Evolutionary conservation across 2,329 filamentous ascomycete genomes (phyloP), one percentile per base, ranked within the genome.

Genomic region (Pseudogymnoascus sp.): DNA sequence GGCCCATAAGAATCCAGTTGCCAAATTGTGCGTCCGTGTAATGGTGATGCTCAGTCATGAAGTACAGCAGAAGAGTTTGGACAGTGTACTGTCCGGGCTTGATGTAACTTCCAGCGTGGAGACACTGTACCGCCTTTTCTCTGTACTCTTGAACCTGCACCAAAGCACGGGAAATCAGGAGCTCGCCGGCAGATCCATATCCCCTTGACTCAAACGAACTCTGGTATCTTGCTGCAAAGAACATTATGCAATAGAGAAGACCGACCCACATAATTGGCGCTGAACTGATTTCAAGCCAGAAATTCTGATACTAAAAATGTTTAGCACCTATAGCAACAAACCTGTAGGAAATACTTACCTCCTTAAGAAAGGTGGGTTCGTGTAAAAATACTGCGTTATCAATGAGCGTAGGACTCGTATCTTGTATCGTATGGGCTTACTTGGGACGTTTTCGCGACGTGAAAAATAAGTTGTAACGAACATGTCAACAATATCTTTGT

Each of bases 401-500:
- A 7, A 42, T 64, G 67, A 59, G 15, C 31, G 17, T 37, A 19
- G 4, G 7, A n/a, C 6, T 66, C 19, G 26, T 29, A 17, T 17
- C 21, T 31, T 26, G 53, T 33, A 11, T 17, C 56, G 26, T 15
- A 1, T 2, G 13, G 7, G 70, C 75, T 68, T 70, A 83, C 81
- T 76, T 64, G 80, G 77, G 37, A 81, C 81, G 19, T 81, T 81
- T 61, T 78, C 81, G 63, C 78, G 76, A 0, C 79, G 79, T 42
- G 74, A 73, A 67, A 84, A 84, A 68, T 82, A 85, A 35, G 78
- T 73, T 65, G 77, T 77, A 64, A 84, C 75, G 17, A 85, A 72
- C 26, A 77, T 75, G 68, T 84, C 82, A 5, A 77, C 75, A 4
- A 82, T 70, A 1, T 70, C 68, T 60, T 76, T 77, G 13, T 80